Evolutionary conservation across 208 protist species (phyloP).

Genomic region (Trypanosoma boissoni): DNA sequence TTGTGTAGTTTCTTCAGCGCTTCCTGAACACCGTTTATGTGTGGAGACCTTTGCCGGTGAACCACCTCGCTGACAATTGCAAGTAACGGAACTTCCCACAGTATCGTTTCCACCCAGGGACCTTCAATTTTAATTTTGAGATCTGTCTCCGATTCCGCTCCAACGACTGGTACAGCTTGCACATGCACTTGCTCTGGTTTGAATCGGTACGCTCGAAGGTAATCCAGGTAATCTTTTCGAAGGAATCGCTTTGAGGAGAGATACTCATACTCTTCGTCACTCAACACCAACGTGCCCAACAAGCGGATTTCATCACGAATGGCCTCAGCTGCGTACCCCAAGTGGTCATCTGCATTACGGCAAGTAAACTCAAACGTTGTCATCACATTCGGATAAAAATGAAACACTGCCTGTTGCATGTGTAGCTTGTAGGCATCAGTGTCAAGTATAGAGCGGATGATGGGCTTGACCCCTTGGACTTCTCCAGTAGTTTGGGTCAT

Average conservation of each 20-base stretch:
- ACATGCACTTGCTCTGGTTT: constrained; percentile 76
- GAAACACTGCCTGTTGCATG: constrained; percentile 89
- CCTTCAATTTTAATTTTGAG: constrained; percentile 66
- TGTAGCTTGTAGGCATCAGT: constrained; percentile 90
- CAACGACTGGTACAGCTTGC: constrained; percentile 26
- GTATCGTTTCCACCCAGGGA: constrained; percentile 85
- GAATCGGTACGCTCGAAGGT: constrained; percentile 75
- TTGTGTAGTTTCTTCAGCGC: constrained; percentile 45
- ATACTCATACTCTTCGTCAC: constrained; percentile 68
- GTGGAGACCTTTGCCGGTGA: constrained; percentile 49
- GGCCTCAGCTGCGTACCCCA: constrained; percentile 62
- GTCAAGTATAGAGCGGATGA: constrained; percentile 83
- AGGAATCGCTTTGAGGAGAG: constrained; percentile 66
- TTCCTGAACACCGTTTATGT: constrained; percentile 34
- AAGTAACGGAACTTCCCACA: constrained; percentile 86
- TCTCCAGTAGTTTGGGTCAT: too few relatives aligned
- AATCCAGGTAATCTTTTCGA: constrained; percentile 74
- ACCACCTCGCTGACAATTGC: constrained; percentile 80
- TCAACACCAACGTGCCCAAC: constrained; percentile 41
- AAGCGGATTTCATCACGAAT: constrained; percentile 53
- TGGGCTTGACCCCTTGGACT: constrained; percentile 21
- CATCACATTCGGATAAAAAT: constrained; percentile 46
- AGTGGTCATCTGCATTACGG: constrained; percentile 68
- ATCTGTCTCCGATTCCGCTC: constrained; percentile 40
- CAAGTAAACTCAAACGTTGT: constrained; percentile 72